A percentile compares a stretch with the other conserved stretches of the same genome.
Conservation (phyloP, 352 stramenopile species). For the Globisporangium heterothallicum region DNA sequence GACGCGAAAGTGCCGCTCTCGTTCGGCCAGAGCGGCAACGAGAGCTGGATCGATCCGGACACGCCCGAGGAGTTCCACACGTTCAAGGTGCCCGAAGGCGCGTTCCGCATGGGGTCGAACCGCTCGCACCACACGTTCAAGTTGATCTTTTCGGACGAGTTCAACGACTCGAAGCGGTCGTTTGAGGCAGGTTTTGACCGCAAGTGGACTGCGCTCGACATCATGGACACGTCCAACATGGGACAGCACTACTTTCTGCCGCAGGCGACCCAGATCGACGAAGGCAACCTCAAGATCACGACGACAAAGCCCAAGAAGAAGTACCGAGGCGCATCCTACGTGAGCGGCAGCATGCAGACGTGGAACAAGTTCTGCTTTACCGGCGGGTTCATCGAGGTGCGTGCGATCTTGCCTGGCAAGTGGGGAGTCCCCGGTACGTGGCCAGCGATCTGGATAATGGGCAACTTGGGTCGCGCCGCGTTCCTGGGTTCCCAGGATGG, state of each 20-base stretch:
- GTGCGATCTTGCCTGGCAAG: conserved; percentile 92
- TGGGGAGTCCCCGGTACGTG: conserved; percentile 93
- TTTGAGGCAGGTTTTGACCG: conserved; percentile 94
- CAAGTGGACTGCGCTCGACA: conserved; percentile 95
- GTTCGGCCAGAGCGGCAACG: conserved; percentile 25
- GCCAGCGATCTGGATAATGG: conserved; percentile 97
- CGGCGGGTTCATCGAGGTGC: conserved; percentile 94
- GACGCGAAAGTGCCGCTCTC: conserved; percentile 23
- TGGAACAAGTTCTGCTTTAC: conserved; percentile 99
- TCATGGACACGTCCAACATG: conserved; percentile 93
- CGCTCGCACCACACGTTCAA: conserved; percentile 48
- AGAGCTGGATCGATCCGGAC: conserved; percentile 75
- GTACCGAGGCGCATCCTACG: conserved; percentile 72
- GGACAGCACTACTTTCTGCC: conserved; percentile 96
- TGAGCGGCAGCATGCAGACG: conserved; percentile 92
- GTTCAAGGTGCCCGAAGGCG: conserved; percentile 33
- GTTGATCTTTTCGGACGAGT: conserved; percentile 96
- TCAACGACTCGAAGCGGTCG: conserved; percentile 89
- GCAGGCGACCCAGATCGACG: conserved; percentile 88
- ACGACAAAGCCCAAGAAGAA: conserved; percentile 81
- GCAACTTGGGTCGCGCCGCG: conserved; percentile 94
- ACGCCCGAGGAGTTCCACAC: conserved; percentile 54
- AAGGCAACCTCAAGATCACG: conserved; percentile 92
- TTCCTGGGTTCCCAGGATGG: conserved; percentile 92
- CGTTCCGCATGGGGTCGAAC: conserved; percentile 24